These are phyloP conservation scores for Pharnaceum exiguum DNA, from an alignment of 148 eudicot species.

Conservation along the genomic window DNA sequence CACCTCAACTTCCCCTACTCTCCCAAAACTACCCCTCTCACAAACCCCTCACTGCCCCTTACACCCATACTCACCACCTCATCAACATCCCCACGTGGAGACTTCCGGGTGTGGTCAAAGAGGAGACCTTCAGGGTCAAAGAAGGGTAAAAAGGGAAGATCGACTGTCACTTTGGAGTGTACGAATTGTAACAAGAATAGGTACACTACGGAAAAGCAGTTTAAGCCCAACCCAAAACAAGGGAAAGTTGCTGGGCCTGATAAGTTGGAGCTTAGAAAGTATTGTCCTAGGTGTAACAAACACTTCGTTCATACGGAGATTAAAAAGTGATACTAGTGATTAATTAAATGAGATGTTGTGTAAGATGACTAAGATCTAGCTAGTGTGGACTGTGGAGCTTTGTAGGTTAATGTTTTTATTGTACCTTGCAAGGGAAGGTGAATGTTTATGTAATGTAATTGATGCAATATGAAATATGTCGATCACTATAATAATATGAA, in stretches of 20 bases:
- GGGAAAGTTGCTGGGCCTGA: neutral
- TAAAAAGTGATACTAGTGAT: neutral
- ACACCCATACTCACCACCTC: neutral
- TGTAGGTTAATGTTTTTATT: too few species aligned
- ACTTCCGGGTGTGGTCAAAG: slow-evolving; percentile 6
- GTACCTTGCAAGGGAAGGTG: too few species aligned
- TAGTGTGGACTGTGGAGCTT: too few species aligned
- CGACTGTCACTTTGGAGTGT: slow-evolving; percentile 5
- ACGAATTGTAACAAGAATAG: slow-evolving; percentile 6
- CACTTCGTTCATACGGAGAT: slow-evolving; percentile 9
- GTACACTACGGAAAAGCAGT: slow-evolving; percentile 8
- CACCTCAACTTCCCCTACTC: neutral
- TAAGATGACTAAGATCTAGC: too few species aligned
- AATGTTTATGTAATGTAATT: too few species aligned
- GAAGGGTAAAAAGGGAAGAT: slow-evolving; percentile 5
- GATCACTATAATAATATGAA: too few species aligned
- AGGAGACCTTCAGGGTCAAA: slow-evolving; percentile 8
- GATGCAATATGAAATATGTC: too few species aligned
- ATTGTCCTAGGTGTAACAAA: slow-evolving; percentile 7
- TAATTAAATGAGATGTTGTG: too few species aligned
- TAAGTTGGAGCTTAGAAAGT: slow-evolving; percentile 3
- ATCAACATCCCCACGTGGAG: neutral
- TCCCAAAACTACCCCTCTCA: neutral
- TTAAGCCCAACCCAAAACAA: neutral
- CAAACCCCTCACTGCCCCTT: neutral